Percentiles rank a stretch among this genome's conserved stretches.
phyloP scores from a whole-genome alignment of 495 filamentous ascomycete genomes.

The Neurospora sp. region DNA sequence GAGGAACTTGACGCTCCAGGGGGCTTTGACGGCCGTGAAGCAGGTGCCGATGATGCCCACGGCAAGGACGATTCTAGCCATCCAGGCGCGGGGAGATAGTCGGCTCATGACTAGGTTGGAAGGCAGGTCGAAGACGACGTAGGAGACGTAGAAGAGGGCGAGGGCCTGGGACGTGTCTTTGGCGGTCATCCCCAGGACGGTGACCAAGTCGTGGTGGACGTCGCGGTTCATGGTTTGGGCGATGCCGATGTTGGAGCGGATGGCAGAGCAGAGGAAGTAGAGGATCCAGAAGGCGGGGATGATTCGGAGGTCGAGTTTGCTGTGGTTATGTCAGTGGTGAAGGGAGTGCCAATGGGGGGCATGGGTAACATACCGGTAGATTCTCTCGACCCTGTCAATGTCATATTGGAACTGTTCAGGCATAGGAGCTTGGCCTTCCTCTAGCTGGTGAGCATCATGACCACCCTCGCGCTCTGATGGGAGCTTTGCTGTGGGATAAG shows the following conservation, averaged over 20 bases:
- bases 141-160: slow-evolving; percentile 83
- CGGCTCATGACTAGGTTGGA: slow-evolving; percentile 85
- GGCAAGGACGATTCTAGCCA: slow-evolving; percentile 83
- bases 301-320: slow-evolving; percentile 74
- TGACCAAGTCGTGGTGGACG: slow-evolving; percentile 56
- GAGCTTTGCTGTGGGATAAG: slow-evolving; percentile 9
- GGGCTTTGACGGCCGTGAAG: slow-evolving; percentile 68
- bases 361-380: slow-evolving; percentile 46
- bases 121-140: slow-evolving; percentile 81
- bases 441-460: slow-evolving; percentile 9
- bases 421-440: slow-evolving; percentile 7
- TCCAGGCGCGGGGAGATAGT: slow-evolving; percentile 80
- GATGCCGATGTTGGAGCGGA: slow-evolving; percentile 81
- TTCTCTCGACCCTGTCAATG: slow-evolving; percentile 48
- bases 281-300: slow-evolving; percentile 89
- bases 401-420: slow-evolving; percentile 29
- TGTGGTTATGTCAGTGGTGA: slow-evolving; percentile 12
- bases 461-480: slow-evolving; percentile 8
- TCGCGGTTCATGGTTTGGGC: slow-evolving; percentile 81
- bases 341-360: background rate
- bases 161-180: slow-evolving; percentile 74
- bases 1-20: slow-evolving; percentile 84
- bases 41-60: slow-evolving; percentile 77
- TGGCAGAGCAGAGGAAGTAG: slow-evolving; percentile 86
- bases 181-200: slow-evolving; percentile 53